A percentile compares a stretch with the other conserved stretches of the same genome.
Conservation (phyloP, 2,329 filamentous ascomycete species). For the Neopestalotiopsis sp. region DNA sequence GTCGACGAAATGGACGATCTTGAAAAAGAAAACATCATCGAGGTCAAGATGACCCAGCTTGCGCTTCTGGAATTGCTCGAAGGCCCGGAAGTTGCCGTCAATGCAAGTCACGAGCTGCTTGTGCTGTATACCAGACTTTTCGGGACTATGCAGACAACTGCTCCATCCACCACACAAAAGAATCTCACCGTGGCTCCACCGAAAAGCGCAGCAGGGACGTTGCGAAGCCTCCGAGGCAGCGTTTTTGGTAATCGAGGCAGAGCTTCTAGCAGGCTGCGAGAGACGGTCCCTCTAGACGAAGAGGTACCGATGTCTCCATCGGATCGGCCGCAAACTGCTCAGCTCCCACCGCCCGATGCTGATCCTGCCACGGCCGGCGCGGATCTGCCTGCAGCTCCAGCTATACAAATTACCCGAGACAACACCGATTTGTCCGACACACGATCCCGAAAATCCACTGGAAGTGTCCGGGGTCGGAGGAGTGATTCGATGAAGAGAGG, state of each 20-base stretch:
- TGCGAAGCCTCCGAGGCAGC: slow-evolving; percentile 73
- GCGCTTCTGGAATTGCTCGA: slow-evolving; percentile 83
- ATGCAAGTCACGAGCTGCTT: slow-evolving; percentile 84
- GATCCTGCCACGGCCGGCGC: slow-evolving; percentile 42
- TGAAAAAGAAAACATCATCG: slow-evolving; percentile 87
- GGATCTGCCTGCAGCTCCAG: slow-evolving; percentile 64
- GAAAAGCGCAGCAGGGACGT: slow-evolving; percentile 73
- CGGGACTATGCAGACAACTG: slow-evolving; percentile 53
- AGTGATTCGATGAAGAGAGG: slow-evolving; percentile 53
- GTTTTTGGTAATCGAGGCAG: slow-evolving; percentile 73
- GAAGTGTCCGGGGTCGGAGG: slow-evolving; percentile 45
- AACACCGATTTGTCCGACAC: slow-evolving; percentile 49
- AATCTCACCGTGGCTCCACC: slow-evolving; percentile 57
- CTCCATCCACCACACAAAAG: slow-evolving; percentile 42
- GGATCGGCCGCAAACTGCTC: slow-evolving; percentile 49
- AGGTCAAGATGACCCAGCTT: slow-evolving; percentile 95
- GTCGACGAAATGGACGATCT: slow-evolving; percentile 82
- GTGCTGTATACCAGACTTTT: slow-evolving; percentile 84
- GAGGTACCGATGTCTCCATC: slow-evolving; percentile 34
- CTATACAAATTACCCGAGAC: slow-evolving; percentile 79
- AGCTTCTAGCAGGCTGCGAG: slow-evolving; percentile 35
- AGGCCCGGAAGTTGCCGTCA: slow-evolving; percentile 84
- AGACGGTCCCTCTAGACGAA: slow-evolving; percentile 23
- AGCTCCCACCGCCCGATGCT: slow-evolving; percentile 35
- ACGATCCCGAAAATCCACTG: slow-evolving; percentile 40